Percentiles rank a stretch among this genome's conserved stretches.
phyloP scores from a whole-genome alignment of 2,329 filamentous ascomycete species.

The Sporothrix phasma region DNA sequence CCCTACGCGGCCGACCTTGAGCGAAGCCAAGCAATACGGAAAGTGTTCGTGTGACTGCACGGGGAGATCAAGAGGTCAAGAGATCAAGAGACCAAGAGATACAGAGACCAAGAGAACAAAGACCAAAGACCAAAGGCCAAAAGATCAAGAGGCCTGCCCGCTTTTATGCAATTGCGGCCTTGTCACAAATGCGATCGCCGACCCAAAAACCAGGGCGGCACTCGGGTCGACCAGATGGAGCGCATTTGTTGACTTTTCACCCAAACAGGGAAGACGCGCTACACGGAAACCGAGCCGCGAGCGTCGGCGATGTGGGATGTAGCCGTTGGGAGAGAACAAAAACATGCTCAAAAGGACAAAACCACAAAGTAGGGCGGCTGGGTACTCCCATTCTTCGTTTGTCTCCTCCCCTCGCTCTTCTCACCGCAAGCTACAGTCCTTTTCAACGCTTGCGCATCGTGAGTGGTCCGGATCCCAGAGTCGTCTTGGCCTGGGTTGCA shows the following conservation, averaged over 20 bases:
- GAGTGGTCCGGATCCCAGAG: slow-evolving; percentile 8
- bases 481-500: slow-evolving; percentile 10
- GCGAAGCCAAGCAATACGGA: too few relatives aligned
- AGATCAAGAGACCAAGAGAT: too few relatives aligned
- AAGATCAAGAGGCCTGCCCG: too few relatives aligned
- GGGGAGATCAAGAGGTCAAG: too few relatives aligned
- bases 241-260: slow-evolving; percentile 10
- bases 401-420: not conserved
- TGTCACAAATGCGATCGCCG: not conserved
- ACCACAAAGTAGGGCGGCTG: slow-evolving; percentile 7
- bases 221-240: too few relatives aligned
- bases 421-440: not conserved
- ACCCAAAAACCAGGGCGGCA: not conserved
- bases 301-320: not conserved
- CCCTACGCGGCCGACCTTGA: not conserved
- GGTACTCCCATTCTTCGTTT: not conserved
- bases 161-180: not conserved
- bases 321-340: not conserved
- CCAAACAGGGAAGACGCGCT: slow-evolving; percentile 7
- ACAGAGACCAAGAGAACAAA: too few relatives aligned
- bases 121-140: too few relatives aligned
- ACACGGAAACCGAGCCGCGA: not conserved
- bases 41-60: too few relatives aligned
- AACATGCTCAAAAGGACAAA: not conserved
- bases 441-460: not conserved